phyloP scores from a whole-genome alignment of 1,284 basidiomycete genomes.

The Ganoderma resinaceum region DNA sequence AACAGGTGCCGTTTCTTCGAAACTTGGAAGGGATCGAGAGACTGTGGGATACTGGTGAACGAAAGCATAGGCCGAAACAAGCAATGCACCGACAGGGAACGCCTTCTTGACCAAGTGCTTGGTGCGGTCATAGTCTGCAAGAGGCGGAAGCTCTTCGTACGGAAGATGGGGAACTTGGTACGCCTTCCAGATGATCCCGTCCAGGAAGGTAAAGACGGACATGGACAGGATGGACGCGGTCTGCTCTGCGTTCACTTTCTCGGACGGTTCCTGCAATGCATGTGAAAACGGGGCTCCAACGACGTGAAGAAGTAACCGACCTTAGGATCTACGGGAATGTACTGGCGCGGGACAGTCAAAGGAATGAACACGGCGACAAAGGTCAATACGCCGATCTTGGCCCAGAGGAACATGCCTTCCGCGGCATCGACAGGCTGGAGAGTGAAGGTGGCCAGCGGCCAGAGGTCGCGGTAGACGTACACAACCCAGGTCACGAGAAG shows the following conservation, averaged over 20 bases:
- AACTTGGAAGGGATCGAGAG: conserved; percentile 38
- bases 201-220: conserved; percentile 62
- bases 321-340: conserved; percentile 51
- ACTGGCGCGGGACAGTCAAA: conserved; percentile 49
- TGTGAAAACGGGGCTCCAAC: background rate
- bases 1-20: conserved; percentile 36
- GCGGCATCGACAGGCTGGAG: conserved; percentile 46
- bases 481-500: conserved; percentile 30
- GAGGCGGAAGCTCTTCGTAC: conserved; percentile 45
- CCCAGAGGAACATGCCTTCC: conserved; percentile 41
- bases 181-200: conserved; percentile 39
- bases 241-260: conserved; percentile 67
- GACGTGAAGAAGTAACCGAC: conserved; percentile 36
- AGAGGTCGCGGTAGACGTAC: conserved; percentile 70
- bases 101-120: conserved; percentile 45
- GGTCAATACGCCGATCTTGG: conserved; percentile 44
- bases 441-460: conserved; percentile 62
- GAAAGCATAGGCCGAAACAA: too few relatives aligned
- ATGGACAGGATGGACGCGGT: conserved; percentile 66
- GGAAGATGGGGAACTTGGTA: conserved; percentile 36
- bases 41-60: background rate
- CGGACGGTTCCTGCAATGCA: conserved; percentile 47
- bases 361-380: conserved; percentile 50
- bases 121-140: conserved; percentile 55
- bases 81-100: conserved; percentile 31